Evolutionary conservation across 768 basidiomycete species (phyloP).

Genomic region (Agaricus blazei): DNA sequence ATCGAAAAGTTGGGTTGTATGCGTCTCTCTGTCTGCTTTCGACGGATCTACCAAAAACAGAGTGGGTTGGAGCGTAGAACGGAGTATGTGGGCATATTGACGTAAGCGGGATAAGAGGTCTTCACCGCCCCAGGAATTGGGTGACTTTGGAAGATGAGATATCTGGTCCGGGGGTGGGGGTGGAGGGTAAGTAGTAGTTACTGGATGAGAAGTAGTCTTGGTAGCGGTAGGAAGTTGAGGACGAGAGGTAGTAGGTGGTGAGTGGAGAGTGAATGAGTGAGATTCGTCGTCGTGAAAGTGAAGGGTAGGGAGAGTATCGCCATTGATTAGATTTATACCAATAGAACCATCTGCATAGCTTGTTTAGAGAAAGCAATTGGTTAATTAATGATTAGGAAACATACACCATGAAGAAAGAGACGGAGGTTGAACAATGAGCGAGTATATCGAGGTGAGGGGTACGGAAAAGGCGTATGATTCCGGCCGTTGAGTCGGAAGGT

Average conservation of each 20-base stretch:
- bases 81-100: constrained; percentile 74
- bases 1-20: constrained; percentile 76
- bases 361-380: constrained; percentile 7
- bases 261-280: constrained; percentile 62
- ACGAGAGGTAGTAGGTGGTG: constrained; percentile 23
- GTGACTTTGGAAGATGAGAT: constrained; percentile 34
- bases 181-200: constrained; percentile 58
- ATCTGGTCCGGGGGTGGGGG: constrained; percentile 40
- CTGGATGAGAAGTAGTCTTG: constrained; percentile 13
- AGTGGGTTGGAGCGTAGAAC: constrained; percentile 79
- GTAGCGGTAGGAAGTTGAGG: background rate
- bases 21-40: constrained; percentile 86
- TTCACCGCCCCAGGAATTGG: constrained; percentile 82
- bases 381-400: constrained; percentile 17
- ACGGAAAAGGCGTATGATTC: constrained; percentile 97
- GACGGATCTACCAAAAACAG: constrained; percentile 93
- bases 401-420: constrained; percentile 81
- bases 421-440: constrained; percentile 80
- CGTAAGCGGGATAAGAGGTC: constrained; percentile 75
- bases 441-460: constrained; percentile 84
- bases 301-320: constrained; percentile 81
- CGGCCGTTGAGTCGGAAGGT: constrained; percentile 75
- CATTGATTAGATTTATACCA: constrained; percentile 83
- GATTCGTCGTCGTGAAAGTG: constrained; percentile 99
- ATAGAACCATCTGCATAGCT: constrained; percentile 68